These are phyloP conservation scores for Suillus alpinus DNA, from an alignment of 768 basidiomycete species.

Conservation along the genomic window DNA sequence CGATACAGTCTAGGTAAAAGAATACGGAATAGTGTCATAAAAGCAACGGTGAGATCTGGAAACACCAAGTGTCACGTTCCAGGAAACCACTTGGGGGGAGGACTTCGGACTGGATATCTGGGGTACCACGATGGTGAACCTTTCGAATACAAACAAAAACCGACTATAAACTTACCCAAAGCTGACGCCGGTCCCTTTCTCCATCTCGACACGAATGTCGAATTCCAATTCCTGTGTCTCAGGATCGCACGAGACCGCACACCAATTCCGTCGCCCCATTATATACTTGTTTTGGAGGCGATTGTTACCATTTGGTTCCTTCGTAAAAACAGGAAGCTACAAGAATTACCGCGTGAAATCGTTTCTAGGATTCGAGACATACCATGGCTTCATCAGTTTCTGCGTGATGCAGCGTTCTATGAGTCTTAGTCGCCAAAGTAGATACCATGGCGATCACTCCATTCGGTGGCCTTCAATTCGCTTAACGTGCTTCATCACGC, in stretches of 20 bases:
- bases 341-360: background rate
- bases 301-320: constrained; percentile 72
- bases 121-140: background rate
- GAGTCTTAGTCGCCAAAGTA: constrained; percentile 74
- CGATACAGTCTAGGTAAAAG: background rate
- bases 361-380: background rate
- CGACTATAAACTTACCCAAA: constrained; percentile 56
- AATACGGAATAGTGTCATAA: background rate
- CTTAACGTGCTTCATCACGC: background rate
- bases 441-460: constrained; percentile 78
- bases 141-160: background rate
- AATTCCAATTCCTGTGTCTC: constrained; percentile 66
- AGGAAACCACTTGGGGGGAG: constrained; percentile 39
- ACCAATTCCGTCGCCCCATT: constrained; percentile 91
- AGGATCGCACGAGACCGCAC: constrained; percentile 59
- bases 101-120: constrained; percentile 45
- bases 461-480: constrained; percentile 48
- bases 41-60: background rate
- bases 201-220: constrained; percentile 83
- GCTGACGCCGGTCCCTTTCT: constrained; percentile 80
- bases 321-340: constrained; percentile 73
- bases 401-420: constrained; percentile 79
- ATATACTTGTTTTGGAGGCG: constrained; percentile 72
- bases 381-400: constrained; percentile 91
- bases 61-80: constrained; percentile 12